These are phyloP conservation scores for Eutrema salsugineum DNA, from an alignment of 441 rosid species.

Conservation along the genomic window DNA sequence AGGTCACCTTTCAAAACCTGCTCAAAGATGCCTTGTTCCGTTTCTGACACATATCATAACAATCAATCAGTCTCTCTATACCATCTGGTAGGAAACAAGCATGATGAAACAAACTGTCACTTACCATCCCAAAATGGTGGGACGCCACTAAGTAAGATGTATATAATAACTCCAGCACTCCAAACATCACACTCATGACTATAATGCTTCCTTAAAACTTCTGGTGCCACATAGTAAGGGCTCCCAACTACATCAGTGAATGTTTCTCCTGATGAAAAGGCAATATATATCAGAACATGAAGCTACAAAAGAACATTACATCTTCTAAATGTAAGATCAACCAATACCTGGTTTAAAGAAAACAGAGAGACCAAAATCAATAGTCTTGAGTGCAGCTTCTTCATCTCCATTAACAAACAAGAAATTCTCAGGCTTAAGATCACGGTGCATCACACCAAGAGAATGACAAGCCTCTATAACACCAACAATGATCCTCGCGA, in stretches of 20 bases:
- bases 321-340: neutral
- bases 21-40: conserved; percentile 95
- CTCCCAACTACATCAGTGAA: conserved; percentile 94
- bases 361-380: conserved; percentile 92
- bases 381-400: conserved; percentile 76
- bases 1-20: conserved; percentile 92
- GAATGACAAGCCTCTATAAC: conserved; percentile 95
- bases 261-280: conserved; percentile 64
- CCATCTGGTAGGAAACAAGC: neutral
- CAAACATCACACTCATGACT: conserved; percentile 95
- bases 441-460: conserved; percentile 94
- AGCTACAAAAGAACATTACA: neutral
- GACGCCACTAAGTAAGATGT: conserved; percentile 84
- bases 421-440: conserved; percentile 97
- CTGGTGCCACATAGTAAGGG: conserved; percentile 98
- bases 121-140: conserved; percentile 99
- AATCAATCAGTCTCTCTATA: conserved; percentile 19
- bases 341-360: conserved; percentile 81
- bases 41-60: conserved; percentile 49
- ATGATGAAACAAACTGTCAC: conserved; percentile 14
- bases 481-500: conserved; percentile 74
- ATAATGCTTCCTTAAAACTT: conserved; percentile 79
- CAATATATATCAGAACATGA: neutral
- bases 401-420: conserved; percentile 70
- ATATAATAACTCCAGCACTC: conserved; percentile 96